Evolutionary conservation across 257 asterid genomes (phyloP).

Genomic region (Plantago elongata): DNA sequence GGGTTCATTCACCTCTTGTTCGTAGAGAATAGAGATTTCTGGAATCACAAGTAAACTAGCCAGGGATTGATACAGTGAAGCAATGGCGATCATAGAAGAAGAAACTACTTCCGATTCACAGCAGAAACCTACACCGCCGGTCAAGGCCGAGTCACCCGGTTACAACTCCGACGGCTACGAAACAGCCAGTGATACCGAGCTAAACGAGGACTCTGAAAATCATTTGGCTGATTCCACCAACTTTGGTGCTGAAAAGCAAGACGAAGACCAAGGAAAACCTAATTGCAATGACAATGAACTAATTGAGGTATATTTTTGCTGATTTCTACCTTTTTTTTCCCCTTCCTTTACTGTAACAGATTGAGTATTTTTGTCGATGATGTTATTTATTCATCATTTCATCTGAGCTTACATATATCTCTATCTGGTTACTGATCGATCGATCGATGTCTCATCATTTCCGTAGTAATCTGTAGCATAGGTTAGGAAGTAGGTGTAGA

Average conservation of each 20-base stretch:
- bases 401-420: no score
- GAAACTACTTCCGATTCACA: slow-evolving; percentile 22
- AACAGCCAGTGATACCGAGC: slow-evolving; percentile 94
- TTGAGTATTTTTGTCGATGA: no score
- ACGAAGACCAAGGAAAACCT: slow-evolving; percentile 22
- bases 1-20: no score
- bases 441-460: no score
- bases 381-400: no score
- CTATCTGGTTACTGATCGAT: no score
- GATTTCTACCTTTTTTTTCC: no score
- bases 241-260: slow-evolving; percentile 14
- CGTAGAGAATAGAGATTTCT: no score
- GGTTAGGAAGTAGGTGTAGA: neutral
- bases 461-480: neutral
- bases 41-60: no score
- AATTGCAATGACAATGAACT: slow-evolving; percentile 24
- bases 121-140: slow-evolving; percentile 18
- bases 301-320: slow-evolving; percentile 28
- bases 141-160: slow-evolving; percentile 28
- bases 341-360: no score
- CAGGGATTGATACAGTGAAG: neutral
- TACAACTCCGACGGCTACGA: slow-evolving; percentile 75
- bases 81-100: slow-evolving; percentile 18
- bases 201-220: slow-evolving; percentile 34
- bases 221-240: slow-evolving; percentile 15